These are phyloP conservation scores for Colletotrichum theobromicola DNA, from an alignment of 2,329 filamentous ascomycete species.

Conservation along the genomic window DNA sequence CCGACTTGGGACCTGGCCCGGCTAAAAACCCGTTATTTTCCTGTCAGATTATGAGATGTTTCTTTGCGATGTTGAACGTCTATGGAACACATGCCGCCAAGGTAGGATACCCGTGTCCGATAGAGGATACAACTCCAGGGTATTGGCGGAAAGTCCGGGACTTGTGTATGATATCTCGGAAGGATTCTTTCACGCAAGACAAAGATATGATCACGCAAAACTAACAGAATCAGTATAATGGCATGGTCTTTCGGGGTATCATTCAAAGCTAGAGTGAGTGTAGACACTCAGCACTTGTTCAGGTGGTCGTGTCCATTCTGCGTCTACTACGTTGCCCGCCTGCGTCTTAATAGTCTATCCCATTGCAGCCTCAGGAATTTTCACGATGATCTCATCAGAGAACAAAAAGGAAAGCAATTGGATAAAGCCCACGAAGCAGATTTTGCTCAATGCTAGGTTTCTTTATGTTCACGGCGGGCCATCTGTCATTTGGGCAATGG, in stretches of 20 bases:
- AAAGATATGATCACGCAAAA: neutral
- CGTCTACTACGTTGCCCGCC: neutral
- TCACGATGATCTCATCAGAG: neutral
- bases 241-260: neutral
- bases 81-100: neutral
- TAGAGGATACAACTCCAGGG: neutral
- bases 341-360: neutral
- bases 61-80: neutral
- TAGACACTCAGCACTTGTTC: neutral
- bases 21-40: neutral
- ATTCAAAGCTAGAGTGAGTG: neutral
- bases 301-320: neutral
- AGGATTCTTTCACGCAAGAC: neutral
- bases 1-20: neutral
- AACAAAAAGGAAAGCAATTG: no score
- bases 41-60: neutral
- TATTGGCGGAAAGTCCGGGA: neutral
- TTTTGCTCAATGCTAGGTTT: constrained; percentile 8
- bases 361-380: accelerated
- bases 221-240: neutral
- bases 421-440: neutral
- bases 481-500: constrained; percentile 8
- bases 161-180: neutral
- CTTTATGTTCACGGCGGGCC: constrained; percentile 7
- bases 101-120: neutral